Percentiles rank a stretch among this genome's conserved stretches.
Conservation (phyloP, 202 grass and related monocot species). For the Zoysia matrella region DNA sequence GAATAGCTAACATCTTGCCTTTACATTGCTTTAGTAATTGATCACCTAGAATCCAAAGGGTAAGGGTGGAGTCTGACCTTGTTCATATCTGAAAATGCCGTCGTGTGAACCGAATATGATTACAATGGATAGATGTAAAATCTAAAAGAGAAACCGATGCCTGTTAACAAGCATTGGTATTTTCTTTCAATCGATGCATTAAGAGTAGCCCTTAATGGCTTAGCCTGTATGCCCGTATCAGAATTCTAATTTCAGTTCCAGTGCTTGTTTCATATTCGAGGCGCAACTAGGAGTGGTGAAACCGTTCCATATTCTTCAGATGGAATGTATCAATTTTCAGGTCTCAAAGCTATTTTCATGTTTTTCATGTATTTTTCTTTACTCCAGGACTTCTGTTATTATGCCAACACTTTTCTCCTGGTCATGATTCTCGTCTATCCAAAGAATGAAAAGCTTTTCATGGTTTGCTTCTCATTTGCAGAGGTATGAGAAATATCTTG, state of each 20-base stretch:
- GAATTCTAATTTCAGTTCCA: neutral
- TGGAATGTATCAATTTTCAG: neutral
- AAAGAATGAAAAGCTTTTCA: constrained; percentile 98
- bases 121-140: neutral
- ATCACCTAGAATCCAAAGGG: neutral
- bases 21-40: neutral
- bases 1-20: no score
- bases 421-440: constrained; percentile 96
- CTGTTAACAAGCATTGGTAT: neutral
- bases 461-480: constrained; percentile 99
- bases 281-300: neutral
- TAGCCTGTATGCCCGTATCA: neutral
- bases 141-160: neutral
- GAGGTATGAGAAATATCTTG: constrained; percentile 69
- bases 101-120: neutral
- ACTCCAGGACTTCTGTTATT: constrained; percentile 96
- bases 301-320: neutral
- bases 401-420: constrained; percentile 95
- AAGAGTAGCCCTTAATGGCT: neutral
- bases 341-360: neutral
- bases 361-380: constrained; percentile 1
- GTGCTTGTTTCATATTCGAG: neutral
- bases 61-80: neutral
- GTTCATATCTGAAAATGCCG: neutral
- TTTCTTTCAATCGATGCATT: neutral